These are phyloP conservation scores for Aquilaria sinensis DNA, from an alignment of 345 rosid species.

Conservation along the genomic window DNA sequence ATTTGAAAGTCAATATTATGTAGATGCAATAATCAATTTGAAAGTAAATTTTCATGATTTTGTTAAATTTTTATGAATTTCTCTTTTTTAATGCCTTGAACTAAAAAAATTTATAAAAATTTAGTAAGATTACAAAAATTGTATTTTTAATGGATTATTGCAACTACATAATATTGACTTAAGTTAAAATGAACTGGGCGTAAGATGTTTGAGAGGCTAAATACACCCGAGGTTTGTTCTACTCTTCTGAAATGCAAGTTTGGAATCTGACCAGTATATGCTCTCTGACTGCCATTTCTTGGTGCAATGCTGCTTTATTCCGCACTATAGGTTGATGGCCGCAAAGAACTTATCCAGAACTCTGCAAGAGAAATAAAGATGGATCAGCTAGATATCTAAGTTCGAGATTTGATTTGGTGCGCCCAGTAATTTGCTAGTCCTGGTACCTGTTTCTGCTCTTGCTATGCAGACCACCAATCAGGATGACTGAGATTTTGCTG, in stretches of 20 bases:
- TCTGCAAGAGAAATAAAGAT: conserved; percentile 49
- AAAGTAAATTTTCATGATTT: too few relatives aligned
- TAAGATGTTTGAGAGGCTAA: not conserved
- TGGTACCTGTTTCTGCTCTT: too few relatives aligned
- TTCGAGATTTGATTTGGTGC: not conserved
- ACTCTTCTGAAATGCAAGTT: not conserved
- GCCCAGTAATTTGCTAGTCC: too few relatives aligned
- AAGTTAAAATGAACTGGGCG: not conserved
- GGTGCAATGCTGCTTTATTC: too few relatives aligned
- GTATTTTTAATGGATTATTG: not conserved
- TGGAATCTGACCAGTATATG: not conserved
- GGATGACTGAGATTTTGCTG: too few relatives aligned
- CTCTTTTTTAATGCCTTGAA: too few relatives aligned
- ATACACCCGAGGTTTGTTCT: not conserved
- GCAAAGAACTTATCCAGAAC: conserved; percentile 75
- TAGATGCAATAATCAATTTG: too few relatives aligned
- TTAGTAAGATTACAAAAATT: too few relatives aligned
- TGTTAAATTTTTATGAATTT: too few relatives aligned
- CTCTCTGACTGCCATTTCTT: not conserved
- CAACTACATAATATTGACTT: not conserved
- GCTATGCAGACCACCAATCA: too few relatives aligned
- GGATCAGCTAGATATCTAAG: conserved; percentile 68
- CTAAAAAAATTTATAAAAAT: too few relatives aligned
- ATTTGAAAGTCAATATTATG: too few relatives aligned
- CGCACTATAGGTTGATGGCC: conserved; percentile 54